These are phyloP conservation scores for Gymnopilus junonius DNA, from an alignment of 768 basidiomycete species.

Conservation along the genomic window DNA sequence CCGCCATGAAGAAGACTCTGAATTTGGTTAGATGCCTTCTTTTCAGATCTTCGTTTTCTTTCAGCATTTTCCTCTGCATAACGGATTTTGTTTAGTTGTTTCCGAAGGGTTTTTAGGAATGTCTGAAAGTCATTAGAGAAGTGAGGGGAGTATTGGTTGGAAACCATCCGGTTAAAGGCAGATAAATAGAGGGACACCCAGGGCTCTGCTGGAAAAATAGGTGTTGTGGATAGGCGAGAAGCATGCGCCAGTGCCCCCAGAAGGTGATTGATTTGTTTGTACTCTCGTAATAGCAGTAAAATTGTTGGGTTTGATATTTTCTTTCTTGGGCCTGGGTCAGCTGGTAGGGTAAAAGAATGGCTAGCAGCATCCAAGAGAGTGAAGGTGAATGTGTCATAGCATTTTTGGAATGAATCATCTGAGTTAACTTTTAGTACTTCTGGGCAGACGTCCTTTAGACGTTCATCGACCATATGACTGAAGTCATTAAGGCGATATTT, in stretches of 20 bases:
- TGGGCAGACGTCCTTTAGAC: not conserved
- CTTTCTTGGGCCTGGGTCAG: not conserved
- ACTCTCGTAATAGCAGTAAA: not conserved
- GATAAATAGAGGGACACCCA: not conserved
- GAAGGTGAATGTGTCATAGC: not conserved
- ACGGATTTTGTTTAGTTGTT: constrained; percentile 4
- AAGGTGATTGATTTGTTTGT: not conserved
- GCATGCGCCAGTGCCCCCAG: not conserved
- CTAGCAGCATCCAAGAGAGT: not conserved
- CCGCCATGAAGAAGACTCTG: constrained; percentile 1
- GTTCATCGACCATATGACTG: not conserved
- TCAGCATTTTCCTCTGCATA: constrained; percentile 2
- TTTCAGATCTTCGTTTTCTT: not conserved
- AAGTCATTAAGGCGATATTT: not conserved
- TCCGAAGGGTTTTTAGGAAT: not conserved
- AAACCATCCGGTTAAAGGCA: not conserved
- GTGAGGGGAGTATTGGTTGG: not conserved
- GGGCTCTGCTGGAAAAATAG: not conserved
- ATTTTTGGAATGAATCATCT: not conserved
- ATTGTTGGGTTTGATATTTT: not conserved
- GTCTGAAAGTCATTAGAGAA: not conserved
- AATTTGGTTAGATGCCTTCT: not conserved
- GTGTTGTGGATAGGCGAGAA: not conserved
- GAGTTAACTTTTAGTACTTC: not conserved
- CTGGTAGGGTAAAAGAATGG: not conserved